Base-by-base conservation (phyloP, 805 yeast genomes). In the Yarrowia bubula region DNA sequence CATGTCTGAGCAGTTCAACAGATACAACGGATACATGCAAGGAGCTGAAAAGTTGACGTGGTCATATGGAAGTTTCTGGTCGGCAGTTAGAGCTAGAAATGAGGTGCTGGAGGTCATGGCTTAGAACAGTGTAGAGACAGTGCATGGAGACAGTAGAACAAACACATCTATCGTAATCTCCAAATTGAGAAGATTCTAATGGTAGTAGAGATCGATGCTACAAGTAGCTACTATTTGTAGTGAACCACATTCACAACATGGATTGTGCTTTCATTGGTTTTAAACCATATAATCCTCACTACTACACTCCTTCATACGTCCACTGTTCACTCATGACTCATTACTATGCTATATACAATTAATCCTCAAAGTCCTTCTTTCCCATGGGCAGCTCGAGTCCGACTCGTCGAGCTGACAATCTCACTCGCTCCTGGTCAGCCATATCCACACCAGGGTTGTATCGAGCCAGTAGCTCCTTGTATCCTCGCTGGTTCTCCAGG, bases 31-130 rank as follows among this genome's bases (percentile, higher is more conserved):
- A 0, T 91, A 76, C 74, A 84, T 91, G 88, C 88, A 87, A 75
- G 98, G 98, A 7, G 98, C 98, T 0, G 76, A 78, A 65, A 84
- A 89, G 70, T 82, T 93, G 70, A 92, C 98, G 4, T 93, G 98
- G 98, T 88, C 96, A 67, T 90, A 90, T 73, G 84, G 91, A 37
- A 82, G 96, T 4, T 83, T 89, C 51, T 86, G 88, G 85, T 82
- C 84, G 69, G 84, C 93, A 10, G 77, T 83, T 66, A 44, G 65
- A 55, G 61, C 61, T 22, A 37, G 61, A 4, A 9, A 14, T 11
- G 61, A 31, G 4, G 47, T n/a, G 9, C 18, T 38, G 13, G 14
- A 46, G 64, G 7, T 32, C 8, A 50, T 22, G 53, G 13, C 15
- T n/a, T 28, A 17, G n/a, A 28, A 2, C 4, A 1, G 15, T 14